Base-by-base conservation (phyloP, 2,329 filamentous ascomycete genomes). In the Claviceps lovelessii region DNA sequence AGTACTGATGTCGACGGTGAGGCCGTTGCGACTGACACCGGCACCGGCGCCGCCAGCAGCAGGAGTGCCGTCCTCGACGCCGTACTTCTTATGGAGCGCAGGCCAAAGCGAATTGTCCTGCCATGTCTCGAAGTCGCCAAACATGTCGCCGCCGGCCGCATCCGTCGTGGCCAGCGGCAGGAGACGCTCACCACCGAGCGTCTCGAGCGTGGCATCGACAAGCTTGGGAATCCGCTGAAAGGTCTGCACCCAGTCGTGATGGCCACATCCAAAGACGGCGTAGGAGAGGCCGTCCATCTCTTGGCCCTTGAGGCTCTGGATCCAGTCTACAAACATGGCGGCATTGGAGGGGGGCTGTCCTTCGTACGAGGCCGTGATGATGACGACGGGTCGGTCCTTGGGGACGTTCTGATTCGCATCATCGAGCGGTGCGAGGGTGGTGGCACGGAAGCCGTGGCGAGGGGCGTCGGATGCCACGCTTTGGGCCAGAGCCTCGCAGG, bases 261-360 rank as follows among this genome's bases (percentile, higher is more conserved):
- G 66, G 3, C 85, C 86, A 54, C 83, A 84, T 1, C 84, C 86
- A 64, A 86, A 90, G 3, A 88, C 79, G 1, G 84, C 77, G 63
- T 83, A 90, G 1, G 76, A 71, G 0, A 84, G 76, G 8, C 74
- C 76, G 9, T 78, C 70, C 28, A 86, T 64, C 52, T 76, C 71
- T 4, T 76, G 10, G 13, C 69, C 73, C 54, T 76, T 70, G 11
- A 78, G 69, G 13, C 62, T 71, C 59, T 81, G 73, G 6, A 89
- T 66, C 86, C 86, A 90, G 19, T 75, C 70, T 29, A 84, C 76
- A 61, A 90, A 90, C 51, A 80, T 75, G 0, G 72, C 75, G 0
- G 86, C 86, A 58, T 90, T 89, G 57, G 88, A 84, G 0, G 85
- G 80, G 0, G 86, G 83, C 54, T 86, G 76, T 0, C 86, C 86